These are phyloP conservation scores for Leccinellum albellum DNA, from an alignment of 768 basidiomycete species.

Conservation along the genomic window DNA sequence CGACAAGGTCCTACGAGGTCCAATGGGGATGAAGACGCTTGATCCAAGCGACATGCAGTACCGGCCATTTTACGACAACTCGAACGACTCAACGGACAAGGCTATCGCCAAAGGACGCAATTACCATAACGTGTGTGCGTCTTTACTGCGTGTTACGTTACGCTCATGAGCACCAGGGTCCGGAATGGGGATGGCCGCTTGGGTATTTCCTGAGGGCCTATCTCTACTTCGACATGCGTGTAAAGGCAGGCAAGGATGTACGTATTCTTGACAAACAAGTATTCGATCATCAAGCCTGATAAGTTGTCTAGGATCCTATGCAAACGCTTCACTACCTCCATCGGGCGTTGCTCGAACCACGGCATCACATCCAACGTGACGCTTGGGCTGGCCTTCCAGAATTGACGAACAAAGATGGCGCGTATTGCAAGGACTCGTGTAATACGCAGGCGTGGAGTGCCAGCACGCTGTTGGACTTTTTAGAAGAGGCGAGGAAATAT, in stretches of 20 bases:
- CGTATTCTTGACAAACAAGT: conserved; percentile 23
- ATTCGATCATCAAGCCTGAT: not conserved
- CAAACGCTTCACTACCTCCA: conserved; percentile 81
- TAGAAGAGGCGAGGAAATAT: conserved; percentile 55
- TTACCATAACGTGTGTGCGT: conserved; percentile 73
- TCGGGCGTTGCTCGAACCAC: conserved; percentile 62
- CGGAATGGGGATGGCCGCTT: conserved; percentile 93
- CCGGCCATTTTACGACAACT: conserved; percentile 88
- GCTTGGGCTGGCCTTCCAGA: conserved; percentile 95
- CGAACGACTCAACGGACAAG: conserved; percentile 83
- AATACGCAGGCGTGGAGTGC: conserved; percentile 96
- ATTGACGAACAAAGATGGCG: conserved; percentile 81
- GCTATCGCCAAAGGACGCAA: conserved; percentile 90
- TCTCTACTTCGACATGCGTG: conserved; percentile 75
- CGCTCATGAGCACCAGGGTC: conserved; percentile 51
- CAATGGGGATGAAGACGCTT: conserved; percentile 95
- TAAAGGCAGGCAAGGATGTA: conserved; percentile 67
- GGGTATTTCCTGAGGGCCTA: conserved; percentile 96
- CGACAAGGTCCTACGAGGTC: conserved; percentile 76
- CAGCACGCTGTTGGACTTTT: conserved; percentile 86
- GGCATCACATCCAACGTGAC: conserved; percentile 72
- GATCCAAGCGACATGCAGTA: conserved; percentile 88
- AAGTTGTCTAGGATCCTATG: conserved; percentile 51
- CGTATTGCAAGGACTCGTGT: conserved; percentile 84
- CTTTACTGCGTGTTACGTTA: not conserved